Evolutionary conservation across 2,329 filamentous ascomycete species (phyloP).

Genomic region (Colletotrichum caudatum): DNA sequence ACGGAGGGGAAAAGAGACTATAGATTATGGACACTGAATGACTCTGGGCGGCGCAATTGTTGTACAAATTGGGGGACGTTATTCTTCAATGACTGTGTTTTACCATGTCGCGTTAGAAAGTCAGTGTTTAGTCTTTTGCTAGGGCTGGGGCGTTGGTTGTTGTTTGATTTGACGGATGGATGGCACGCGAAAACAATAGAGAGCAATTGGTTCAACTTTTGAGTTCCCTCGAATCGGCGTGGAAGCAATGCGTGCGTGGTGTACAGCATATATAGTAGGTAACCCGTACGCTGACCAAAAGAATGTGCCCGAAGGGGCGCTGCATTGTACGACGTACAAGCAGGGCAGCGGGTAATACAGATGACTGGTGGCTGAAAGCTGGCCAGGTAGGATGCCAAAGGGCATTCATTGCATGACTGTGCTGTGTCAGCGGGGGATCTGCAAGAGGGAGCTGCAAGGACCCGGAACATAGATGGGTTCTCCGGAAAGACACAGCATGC

Average conservation of each 20-base stretch:
- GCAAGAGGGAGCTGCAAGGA: slow-evolving; percentile 38
- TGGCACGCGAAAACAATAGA: slow-evolving; percentile 36
- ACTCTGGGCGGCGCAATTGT: slow-evolving; percentile 39
- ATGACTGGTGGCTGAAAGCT: not conserved
- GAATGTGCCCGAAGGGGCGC: slow-evolving; percentile 9
- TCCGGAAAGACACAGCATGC: slow-evolving; percentile 18
- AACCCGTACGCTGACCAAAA: not conserved
- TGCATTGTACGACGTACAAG: not conserved
- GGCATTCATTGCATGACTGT: not conserved
- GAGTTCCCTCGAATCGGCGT: not conserved
- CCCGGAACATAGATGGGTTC: slow-evolving; percentile 33
- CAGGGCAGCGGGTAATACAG: not conserved
- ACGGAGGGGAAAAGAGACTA: slow-evolving; percentile 14
- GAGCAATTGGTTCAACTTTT: slow-evolving; percentile 27
- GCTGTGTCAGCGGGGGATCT: slow-evolving; percentile 36
- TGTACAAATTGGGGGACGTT: slow-evolving; percentile 36
- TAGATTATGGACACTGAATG: slow-evolving; percentile 29
- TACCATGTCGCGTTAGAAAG: slow-evolving; percentile 32
- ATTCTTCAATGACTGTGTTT: slow-evolving; percentile 32
- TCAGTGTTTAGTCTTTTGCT: not conserved
- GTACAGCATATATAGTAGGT: no score
- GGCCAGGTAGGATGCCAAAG: not conserved
- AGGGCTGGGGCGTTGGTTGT: slow-evolving; percentile 30
- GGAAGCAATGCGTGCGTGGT: not conserved
- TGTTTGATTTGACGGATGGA: slow-evolving; percentile 17